Conservation (phyloP, 192 early-diverging fungal genomes). For the Jimgerdemannia flammicorona region DNA sequence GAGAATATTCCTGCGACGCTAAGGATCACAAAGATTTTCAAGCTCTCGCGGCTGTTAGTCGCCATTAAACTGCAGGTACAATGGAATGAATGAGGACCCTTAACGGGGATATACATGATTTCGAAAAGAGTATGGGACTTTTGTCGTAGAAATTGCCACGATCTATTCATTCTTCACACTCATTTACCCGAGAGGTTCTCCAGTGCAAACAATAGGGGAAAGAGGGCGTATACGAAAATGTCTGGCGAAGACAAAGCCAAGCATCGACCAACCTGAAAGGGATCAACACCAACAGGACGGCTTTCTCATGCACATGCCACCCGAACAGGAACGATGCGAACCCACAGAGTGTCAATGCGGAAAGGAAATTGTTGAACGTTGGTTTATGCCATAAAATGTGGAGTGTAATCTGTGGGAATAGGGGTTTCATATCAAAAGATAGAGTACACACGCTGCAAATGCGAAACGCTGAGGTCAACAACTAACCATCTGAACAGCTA, state of each 20-base stretch:
- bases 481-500: slow-evolving; percentile 63
- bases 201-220: neutral
- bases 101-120: no score
- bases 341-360: slow-evolving; percentile 72
- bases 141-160: no score
- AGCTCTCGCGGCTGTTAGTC: slow-evolving; percentile 35
- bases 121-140: no score
- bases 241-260: neutral
- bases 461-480: slow-evolving; percentile 1
- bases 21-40: slow-evolving; percentile 59
- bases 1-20: slow-evolving; percentile 57
- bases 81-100: no score
- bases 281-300: slow-evolving; percentile 75
- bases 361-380: slow-evolving; percentile 58
- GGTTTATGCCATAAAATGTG: slow-evolving; percentile 52
- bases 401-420: slow-evolving; percentile 34
- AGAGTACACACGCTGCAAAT: neutral
- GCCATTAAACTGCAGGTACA: slow-evolving; percentile 43
- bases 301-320: slow-evolving; percentile 99
- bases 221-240: neutral
- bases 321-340: slow-evolving; percentile 91
- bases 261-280: slow-evolving; percentile 47
- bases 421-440: slow-evolving; percentile 24
- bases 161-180: no score
- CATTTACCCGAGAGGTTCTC: no score